phyloP scores from a whole-genome alignment of 805 yeast genomes.

The Starmerella potacharoeniae region DNA sequence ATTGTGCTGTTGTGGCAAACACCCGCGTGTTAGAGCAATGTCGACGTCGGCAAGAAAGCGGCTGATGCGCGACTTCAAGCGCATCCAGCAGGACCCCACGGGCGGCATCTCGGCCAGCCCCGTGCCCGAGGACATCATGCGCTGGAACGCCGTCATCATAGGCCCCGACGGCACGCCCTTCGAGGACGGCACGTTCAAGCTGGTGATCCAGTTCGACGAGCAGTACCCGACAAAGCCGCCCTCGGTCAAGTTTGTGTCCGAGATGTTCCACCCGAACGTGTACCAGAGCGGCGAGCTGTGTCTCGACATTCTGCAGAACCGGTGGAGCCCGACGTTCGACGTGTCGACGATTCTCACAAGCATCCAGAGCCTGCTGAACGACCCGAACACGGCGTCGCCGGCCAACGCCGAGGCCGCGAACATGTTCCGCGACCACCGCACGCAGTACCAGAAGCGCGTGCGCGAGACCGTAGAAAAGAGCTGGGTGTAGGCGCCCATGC shows the following conservation, averaged over 20 bases:
- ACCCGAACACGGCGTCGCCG: slow-evolving; percentile 92
- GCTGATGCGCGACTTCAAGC: slow-evolving; percentile 96
- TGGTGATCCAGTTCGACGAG: slow-evolving; percentile 81
- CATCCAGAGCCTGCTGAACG: slow-evolving; percentile 74
- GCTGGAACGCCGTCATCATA: slow-evolving; percentile 95
- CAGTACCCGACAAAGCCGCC: slow-evolving; percentile 98
- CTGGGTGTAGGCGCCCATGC: slow-evolving; percentile 15
- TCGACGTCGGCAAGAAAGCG: slow-evolving; percentile 98
- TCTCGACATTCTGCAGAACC: slow-evolving; percentile 85
- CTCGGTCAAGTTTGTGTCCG: slow-evolving; percentile 74
- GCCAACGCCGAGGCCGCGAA: slow-evolving; percentile 98
- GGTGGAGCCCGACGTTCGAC: slow-evolving; percentile 98
- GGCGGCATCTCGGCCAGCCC: slow-evolving; percentile 98
- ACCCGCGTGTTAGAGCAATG: slow-evolving; percentile 37
- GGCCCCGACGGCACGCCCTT: slow-evolving; percentile 97
- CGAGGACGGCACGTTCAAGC: slow-evolving; percentile 92
- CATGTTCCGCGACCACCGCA: slow-evolving; percentile 84
- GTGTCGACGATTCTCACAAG: slow-evolving; percentile 92
- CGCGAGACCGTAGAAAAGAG: slow-evolving; percentile 75
- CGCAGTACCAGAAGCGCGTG: slow-evolving; percentile 83
- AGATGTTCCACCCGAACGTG: slow-evolving; percentile 97
- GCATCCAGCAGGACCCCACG: slow-evolving; percentile 97
- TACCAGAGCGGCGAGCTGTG: slow-evolving; percentile 93
- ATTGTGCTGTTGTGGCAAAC: background rate
- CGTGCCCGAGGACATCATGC: slow-evolving; percentile 91